Percentiles rank a stretch among this genome's conserved stretches.
Conservation (phyloP, 2,329 filamentous ascomycete genomes). For the Pseudocercospora fuligena region DNA sequence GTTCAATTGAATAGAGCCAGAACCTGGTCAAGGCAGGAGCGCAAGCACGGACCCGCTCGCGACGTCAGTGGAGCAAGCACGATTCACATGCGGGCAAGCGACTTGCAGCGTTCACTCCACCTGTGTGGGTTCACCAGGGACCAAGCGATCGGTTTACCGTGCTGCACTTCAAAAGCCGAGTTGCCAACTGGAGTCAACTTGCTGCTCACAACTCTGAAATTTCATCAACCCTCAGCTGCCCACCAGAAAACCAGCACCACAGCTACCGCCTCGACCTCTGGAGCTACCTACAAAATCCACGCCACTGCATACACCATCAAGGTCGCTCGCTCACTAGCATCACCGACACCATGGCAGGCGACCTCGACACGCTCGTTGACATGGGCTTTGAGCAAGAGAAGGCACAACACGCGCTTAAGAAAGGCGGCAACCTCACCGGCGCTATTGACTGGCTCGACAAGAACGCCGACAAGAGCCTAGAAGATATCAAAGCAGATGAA, state of each 20-base stretch:
- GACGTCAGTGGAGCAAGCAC: slow-evolving; percentile 5
- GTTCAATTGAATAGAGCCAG: neutral
- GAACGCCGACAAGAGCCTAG: slow-evolving; percentile 84
- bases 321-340: slow-evolving; percentile 13
- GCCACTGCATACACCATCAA: slow-evolving; percentile 11
- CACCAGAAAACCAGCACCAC: neutral
- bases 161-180: neutral
- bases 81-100: slow-evolving; percentile 2
- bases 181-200: neutral
- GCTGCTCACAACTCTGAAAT: neutral
- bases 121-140: neutral
- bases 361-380: slow-evolving; percentile 65
- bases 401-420: slow-evolving; percentile 82
- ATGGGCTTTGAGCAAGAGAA: slow-evolving; percentile 84
- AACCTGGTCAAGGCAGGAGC: neutral
- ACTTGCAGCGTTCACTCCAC: neutral
- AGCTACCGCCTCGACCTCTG: neutral
- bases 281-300: neutral
- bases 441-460: slow-evolving; percentile 94
- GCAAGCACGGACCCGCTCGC: neutral
- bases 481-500: slow-evolving; percentile 69
- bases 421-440: slow-evolving; percentile 75
- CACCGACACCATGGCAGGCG: slow-evolving; percentile 50
- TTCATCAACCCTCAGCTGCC: neutral
- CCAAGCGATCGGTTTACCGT: neutral